Base-by-base conservation (phyloP, 805 yeast species). In the Candida silvicultrix region DNA sequence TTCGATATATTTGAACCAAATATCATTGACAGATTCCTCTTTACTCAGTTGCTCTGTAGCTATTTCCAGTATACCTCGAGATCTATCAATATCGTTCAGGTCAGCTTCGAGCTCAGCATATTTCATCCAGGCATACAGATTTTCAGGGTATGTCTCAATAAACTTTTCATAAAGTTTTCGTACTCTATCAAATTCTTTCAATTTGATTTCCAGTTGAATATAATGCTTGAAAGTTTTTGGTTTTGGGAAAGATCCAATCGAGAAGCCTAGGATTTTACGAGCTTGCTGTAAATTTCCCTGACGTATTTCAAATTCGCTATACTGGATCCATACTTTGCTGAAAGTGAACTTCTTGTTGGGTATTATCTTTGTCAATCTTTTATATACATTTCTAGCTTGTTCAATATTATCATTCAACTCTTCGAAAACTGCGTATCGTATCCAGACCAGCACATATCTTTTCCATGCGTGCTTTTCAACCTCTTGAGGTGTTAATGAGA, bases 141-240 rank as follows among this genome's bases (percentile, higher is more conserved):
- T 49, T 3, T 51, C 46, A 0, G 81, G 73, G 51, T 68, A 73
- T 2, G 58, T 52, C 51, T 79, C 83, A n/a, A 86, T 51, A 66
- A 75, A 77, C 56, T 78, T 81, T 51, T 82, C 86, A 59, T 80
- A 89, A 3, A 94, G 57, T 59, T 68, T 80, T 29, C 98, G 67
- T 8, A 84, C 89, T 32, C 97, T 66, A 49, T 85, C 95, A 70
- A 85, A 85, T 55, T 89, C 94, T 34, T 85, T 85, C 40, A 90
- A 61, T 44, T 71, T 67, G 35, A 68, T 68, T 59, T 92, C 97
- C 32, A 89, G 52, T 1, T 66, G 69, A 41, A 92, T 82, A 63
- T 94, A 94, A 49, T 70, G 71, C 49, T 67, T 68, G 58, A 83
- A 80, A 0, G 87, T 63, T 44, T 77, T 78, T 1, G 65, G 68